These are phyloP conservation scores for Diaporthe citriasiana DNA, from an alignment of 2,329 filamentous ascomycete genomes.

Conservation along the genomic window DNA sequence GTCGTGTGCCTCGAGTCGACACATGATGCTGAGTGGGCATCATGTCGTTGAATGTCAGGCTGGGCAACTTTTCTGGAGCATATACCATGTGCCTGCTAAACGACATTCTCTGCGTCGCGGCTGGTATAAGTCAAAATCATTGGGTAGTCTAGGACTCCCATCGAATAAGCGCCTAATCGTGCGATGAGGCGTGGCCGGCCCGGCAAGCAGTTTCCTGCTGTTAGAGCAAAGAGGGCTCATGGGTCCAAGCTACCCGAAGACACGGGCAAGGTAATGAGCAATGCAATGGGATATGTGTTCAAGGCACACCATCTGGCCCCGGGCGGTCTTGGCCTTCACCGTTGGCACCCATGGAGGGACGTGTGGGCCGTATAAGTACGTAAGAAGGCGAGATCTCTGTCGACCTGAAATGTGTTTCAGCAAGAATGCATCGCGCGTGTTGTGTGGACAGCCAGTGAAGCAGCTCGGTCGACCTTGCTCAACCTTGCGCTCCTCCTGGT, in stretches of 20 bases:
- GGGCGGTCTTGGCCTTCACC: not conserved
- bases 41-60: slow-evolving; percentile 15
- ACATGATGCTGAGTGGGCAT: not conserved
- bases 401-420: not conserved
- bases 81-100: not conserved
- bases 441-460: slow-evolving; percentile 12
- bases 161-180: not conserved
- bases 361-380: not conserved
- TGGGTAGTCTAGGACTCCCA: not conserved
- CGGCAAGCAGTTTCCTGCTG: not conserved
- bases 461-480: slow-evolving; percentile 20
- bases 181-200: not conserved
- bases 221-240: not conserved
- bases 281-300: not conserved
- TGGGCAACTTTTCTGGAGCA: not conserved
- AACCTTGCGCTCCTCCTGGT: not conserved
- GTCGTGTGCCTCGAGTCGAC: slow-evolving; percentile 1
- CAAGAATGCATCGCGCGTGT: not conserved
- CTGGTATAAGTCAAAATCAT: not conserved
- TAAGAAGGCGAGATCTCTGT: not conserved
- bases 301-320: not conserved
- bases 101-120: not conserved
- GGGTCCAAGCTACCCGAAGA: not conserved
- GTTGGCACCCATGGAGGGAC: not conserved
- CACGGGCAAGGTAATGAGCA: not conserved